Evolutionary conservation across 148 eudicot species (phyloP).

Genomic region (Rhododendron williamsianum): DNA sequence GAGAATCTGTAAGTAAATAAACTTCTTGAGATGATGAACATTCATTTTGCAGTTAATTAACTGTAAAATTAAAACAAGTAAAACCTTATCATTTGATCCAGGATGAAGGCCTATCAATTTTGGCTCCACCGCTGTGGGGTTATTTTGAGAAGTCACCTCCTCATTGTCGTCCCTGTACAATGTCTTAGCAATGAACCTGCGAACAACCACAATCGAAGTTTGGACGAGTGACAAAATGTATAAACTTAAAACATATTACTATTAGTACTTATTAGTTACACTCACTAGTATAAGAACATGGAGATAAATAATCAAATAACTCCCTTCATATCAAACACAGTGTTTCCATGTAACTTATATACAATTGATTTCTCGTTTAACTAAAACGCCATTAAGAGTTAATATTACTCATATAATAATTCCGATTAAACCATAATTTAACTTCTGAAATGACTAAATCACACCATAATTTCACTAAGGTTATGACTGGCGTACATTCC

Average conservation of each 20-base stretch:
- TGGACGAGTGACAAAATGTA: neutral
- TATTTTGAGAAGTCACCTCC: constrained; percentile 38
- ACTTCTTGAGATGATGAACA: neutral
- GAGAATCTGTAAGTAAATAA: constrained; percentile 49
- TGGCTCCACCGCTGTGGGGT: constrained; percentile 57
- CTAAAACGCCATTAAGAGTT: neutral
- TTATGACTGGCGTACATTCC: neutral
- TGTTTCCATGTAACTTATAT: neutral
- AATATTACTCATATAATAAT: neutral
- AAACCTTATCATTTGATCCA: constrained; percentile 75
- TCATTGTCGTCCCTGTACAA: constrained; percentile 83
- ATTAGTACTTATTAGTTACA: neutral
- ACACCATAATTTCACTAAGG: neutral
- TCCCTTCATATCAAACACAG: neutral
- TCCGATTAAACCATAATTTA: neutral
- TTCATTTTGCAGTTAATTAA: neutral
- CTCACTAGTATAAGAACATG: neutral
- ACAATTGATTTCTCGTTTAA: neutral
- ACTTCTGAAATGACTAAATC: neutral
- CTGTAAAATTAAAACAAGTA: neutral
- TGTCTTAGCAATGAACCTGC: constrained; percentile 88
- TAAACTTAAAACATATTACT: neutral
- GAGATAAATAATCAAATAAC: neutral
- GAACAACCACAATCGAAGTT: constrained; percentile 11
- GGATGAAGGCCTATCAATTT: constrained; percentile 82